These are phyloP conservation scores for Rhynchosporium graminicola DNA, from an alignment of 2,329 filamentous ascomycete genomes.

Conservation along the genomic window DNA sequence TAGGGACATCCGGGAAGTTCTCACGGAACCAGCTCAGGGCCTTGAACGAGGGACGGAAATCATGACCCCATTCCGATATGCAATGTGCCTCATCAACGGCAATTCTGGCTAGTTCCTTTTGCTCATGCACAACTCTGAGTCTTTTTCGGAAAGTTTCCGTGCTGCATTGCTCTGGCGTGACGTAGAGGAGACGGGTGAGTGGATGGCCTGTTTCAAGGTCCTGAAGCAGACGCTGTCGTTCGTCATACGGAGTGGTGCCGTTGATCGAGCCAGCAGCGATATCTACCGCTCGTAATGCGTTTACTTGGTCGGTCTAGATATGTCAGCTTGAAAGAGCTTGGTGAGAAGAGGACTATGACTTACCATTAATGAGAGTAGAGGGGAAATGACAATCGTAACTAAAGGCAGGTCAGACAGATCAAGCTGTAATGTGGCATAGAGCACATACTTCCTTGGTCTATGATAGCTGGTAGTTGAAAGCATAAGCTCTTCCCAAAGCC, in stretches of 20 bases:
- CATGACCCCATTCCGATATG: constrained; percentile 97
- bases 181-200: constrained; percentile 79
- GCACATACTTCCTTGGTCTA: constrained; percentile 73
- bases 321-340: constrained; percentile 11
- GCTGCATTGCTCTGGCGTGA: constrained; percentile 88
- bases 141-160: constrained; percentile 74
- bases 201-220: constrained; percentile 90
- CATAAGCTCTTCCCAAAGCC: constrained; percentile 93
- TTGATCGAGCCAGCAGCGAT: constrained; percentile 86
- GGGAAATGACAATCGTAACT: constrained; percentile 91
- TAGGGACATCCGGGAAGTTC: constrained; percentile 79
- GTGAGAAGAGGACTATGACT: constrained; percentile 20
- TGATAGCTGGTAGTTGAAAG: constrained; percentile 87
- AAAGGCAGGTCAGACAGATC: constrained; percentile 24
- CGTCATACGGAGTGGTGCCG: constrained; percentile 68
- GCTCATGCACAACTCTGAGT: constrained; percentile 71
- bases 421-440: constrained; percentile 10
- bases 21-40: constrained; percentile 82
- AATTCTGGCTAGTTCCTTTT: constrained; percentile 82
- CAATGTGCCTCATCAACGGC: constrained; percentile 95
- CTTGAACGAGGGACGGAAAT: constrained; percentile 93
- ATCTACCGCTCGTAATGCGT: constrained; percentile 70
- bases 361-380: constrained; percentile 86
- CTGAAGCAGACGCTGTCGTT: constrained; percentile 69
- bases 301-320: constrained; percentile 83